A percentile compares a stretch with the other conserved stretches of the same genome.
These are phyloP conservation scores for Septoria petroselini DNA, from an alignment of 2,329 filamentous ascomycete genomes.

Conservation along the genomic window DNA sequence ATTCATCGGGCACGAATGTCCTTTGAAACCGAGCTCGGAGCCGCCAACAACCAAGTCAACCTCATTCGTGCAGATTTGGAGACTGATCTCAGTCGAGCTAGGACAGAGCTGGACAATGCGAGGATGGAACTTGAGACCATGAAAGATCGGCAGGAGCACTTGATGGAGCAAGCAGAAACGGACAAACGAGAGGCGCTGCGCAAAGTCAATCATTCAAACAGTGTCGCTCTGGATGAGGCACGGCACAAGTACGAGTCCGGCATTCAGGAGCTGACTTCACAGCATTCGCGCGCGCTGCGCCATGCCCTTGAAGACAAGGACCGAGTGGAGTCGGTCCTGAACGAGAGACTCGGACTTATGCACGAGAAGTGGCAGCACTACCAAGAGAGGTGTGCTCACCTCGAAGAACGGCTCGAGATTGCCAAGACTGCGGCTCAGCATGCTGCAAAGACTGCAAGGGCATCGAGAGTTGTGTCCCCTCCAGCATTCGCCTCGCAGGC, in stretches of 20 bases:
- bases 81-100: conserved; percentile 68
- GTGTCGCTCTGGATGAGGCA: conserved; percentile 54
- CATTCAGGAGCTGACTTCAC: conserved; percentile 52
- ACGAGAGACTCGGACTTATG: conserved; percentile 76
- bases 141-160: conserved; percentile 76
- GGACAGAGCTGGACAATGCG: conserved; percentile 72
- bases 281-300: conserved; percentile 51
- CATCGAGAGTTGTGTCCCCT: conserved; percentile 21
- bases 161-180: conserved; percentile 75
- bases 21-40: conserved; percentile 77
- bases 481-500: conserved; percentile 38
- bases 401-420: conserved; percentile 89
- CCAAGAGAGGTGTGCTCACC: conserved; percentile 76
- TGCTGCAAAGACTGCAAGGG: conserved; percentile 64
- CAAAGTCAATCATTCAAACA: conserved; percentile 54
- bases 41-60: conserved; percentile 81
- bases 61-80: conserved; percentile 78
- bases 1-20: conserved; percentile 75
- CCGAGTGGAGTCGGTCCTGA: conserved; percentile 72
- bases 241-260: conserved; percentile 52
- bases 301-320: conserved; percentile 73
- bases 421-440: conserved; percentile 82
- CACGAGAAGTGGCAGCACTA: conserved; percentile 81
- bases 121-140: conserved; percentile 76
- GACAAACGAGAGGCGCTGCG: conserved; percentile 60